phyloP scores from a whole-genome alignment of 163 green algal species.

The Scenedesmus sp. region DNA sequence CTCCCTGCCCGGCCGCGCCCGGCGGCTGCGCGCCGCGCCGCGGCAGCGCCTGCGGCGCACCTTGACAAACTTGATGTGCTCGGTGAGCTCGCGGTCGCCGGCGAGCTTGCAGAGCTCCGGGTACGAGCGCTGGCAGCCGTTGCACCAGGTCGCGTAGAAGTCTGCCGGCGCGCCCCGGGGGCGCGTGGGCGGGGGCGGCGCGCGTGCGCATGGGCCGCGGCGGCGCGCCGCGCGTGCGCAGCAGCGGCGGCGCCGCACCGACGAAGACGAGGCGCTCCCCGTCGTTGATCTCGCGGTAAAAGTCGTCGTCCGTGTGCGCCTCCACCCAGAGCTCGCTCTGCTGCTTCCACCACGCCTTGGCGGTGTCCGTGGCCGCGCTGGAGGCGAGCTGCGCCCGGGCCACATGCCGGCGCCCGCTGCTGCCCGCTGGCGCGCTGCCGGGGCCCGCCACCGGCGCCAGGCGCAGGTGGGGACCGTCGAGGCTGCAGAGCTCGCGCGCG shows the following conservation, averaged over 20 bases:
- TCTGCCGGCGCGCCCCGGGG: constrained; percentile 48
- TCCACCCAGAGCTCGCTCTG: constrained; percentile 59
- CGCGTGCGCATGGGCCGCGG: neutral
- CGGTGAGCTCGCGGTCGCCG: constrained; percentile 44
- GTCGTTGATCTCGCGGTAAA: constrained; percentile 39
- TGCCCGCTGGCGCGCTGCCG: too few relatives aligned
- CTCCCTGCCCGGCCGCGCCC: too few relatives aligned
- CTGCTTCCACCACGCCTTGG: constrained; percentile 57
- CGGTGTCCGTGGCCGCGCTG: too few relatives aligned
- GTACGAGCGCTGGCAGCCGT: constrained; percentile 54
- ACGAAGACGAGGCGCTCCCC: constrained; percentile 53
- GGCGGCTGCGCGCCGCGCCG: too few relatives aligned
- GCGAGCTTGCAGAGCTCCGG: constrained; percentile 59
- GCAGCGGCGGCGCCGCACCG: constrained; percentile 13
- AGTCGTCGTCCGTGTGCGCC: constrained; percentile 55
- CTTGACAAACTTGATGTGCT: constrained; percentile 65
- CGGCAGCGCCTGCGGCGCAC: too few relatives aligned
- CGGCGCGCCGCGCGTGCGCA: neutral
- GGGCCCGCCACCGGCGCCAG: too few relatives aligned
- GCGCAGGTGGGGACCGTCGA: too few relatives aligned
- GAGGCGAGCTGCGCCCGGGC: too few relatives aligned
- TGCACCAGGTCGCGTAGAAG: constrained; percentile 65
- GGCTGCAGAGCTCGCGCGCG: too few relatives aligned
- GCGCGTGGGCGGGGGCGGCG: too few relatives aligned
- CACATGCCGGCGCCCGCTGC: too few relatives aligned